phyloP scores from a whole-genome alignment of 495 filamentous ascomycete species.

The Chlorociboria aeruginascens region DNA sequence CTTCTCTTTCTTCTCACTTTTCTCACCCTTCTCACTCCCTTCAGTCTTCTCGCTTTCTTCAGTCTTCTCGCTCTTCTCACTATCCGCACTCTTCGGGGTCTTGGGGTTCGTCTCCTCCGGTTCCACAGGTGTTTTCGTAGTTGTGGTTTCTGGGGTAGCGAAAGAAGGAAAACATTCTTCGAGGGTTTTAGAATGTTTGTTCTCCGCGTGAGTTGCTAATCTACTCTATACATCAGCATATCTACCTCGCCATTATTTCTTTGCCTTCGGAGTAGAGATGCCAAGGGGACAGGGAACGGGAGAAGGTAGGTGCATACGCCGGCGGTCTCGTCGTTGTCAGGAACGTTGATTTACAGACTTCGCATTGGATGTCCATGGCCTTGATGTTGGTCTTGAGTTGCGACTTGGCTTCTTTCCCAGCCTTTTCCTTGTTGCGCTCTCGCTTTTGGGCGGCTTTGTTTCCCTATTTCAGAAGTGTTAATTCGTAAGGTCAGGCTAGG shows the following conservation, averaged over 20 bases:
- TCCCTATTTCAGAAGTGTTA: conserved; percentile 29
- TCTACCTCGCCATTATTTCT: conserved; percentile 7
- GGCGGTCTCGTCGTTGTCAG: conserved; percentile 41
- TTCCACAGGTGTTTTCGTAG: no score
- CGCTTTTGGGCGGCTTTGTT: conserved; percentile 47
- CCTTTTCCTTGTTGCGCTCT: conserved; percentile 36
- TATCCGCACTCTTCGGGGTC: no score
- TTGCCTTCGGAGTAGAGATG: not conserved
- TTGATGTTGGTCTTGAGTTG: conserved; percentile 41
- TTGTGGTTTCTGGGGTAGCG: conserved; percentile 1
- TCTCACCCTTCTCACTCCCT: no score
- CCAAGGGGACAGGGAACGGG: not conserved
- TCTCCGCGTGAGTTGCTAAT: conserved; percentile 28
- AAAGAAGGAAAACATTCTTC: conserved; percentile 41
- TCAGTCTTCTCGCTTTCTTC: no score
- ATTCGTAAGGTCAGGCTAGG: not conserved
- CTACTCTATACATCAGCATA: no score
- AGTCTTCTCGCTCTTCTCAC: no score
- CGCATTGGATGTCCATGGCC: conserved; percentile 45
- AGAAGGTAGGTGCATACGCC: conserved; percentile 27
- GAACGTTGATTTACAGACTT: conserved; percentile 44
- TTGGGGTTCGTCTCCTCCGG: no score
- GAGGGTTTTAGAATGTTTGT: conserved; percentile 43
- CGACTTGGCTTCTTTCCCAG: conserved; percentile 33
- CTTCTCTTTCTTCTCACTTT: no score